Percentiles rank a stretch among this genome's conserved stretches.
Conservation (phyloP, 1,139 yeast species). For the Magnusiomyces magnusii region DNA sequence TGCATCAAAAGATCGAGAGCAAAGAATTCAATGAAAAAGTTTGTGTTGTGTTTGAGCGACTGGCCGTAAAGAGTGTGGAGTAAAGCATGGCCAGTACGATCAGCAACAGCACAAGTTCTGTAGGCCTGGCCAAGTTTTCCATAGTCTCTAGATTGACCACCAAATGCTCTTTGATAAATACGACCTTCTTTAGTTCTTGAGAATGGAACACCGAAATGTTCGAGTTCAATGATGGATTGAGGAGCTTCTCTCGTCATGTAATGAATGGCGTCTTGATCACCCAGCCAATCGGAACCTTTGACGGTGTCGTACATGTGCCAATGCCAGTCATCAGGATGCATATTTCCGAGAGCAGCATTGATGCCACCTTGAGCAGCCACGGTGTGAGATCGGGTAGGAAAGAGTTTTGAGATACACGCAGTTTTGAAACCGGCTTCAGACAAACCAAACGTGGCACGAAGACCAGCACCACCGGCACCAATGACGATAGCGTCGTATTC, state of each 20-base stretch:
- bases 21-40: slow-evolving; percentile 95
- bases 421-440: slow-evolving; percentile 97
- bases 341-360: slow-evolving; percentile 93
- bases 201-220: slow-evolving; percentile 97
- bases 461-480: slow-evolving; percentile 99
- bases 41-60: slow-evolving; percentile 93
- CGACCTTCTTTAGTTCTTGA: slow-evolving; percentile 96
- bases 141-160: slow-evolving; percentile 92
- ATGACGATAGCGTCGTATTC: slow-evolving; percentile 97
- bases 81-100: slow-evolving; percentile 97
- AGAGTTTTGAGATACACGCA: slow-evolving; percentile 93
- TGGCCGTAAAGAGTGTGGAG: slow-evolving; percentile 96
- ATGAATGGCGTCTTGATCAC: slow-evolving; percentile 98
- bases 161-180: slow-evolving; percentile 98
- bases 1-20: slow-evolving; percentile 94
- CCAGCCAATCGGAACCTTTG: slow-evolving; percentile 99
- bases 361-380: slow-evolving; percentile 99
- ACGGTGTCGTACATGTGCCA: slow-evolving; percentile 99
- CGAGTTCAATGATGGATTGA: slow-evolving; percentile 88
- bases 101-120: slow-evolving; percentile 99
- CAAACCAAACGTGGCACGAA: slow-evolving; percentile 96
- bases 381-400: slow-evolving; percentile 98
- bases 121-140: slow-evolving; percentile 99
- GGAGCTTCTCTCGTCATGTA: slow-evolving; percentile 99
- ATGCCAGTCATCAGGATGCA: slow-evolving; percentile 98